These are phyloP conservation scores for Diplodia intermedia DNA, from an alignment of 2,329 filamentous ascomycete species.

Conservation along the genomic window DNA sequence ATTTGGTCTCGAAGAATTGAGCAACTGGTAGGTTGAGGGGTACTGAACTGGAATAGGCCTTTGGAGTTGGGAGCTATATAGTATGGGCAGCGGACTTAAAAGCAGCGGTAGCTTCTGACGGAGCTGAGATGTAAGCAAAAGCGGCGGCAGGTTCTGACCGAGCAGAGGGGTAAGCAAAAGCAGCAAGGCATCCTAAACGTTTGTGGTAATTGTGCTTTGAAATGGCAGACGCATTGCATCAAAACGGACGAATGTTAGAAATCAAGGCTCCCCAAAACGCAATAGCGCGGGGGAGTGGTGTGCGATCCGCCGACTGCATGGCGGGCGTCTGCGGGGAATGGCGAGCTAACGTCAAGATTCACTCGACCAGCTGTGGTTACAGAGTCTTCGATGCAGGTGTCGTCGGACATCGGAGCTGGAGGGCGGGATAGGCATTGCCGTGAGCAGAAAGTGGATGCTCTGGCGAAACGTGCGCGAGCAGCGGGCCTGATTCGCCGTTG, in stretches of 20 bases:
- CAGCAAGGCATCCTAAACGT: background rate
- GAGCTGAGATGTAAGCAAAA: background rate
- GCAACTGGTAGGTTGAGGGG: background rate
- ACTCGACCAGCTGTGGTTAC: background rate
- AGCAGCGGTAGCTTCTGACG: background rate
- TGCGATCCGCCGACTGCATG: constrained; percentile 12
- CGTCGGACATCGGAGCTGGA: background rate
- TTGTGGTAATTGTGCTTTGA: background rate
- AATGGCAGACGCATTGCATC: constrained; percentile 12
- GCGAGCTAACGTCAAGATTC: background rate
- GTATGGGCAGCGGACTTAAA: background rate
- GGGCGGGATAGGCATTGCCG: background rate
- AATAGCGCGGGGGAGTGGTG: constrained; percentile 25
- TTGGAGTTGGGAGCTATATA: background rate
- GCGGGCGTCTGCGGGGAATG: constrained; percentile 2
- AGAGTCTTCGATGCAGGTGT: background rate
- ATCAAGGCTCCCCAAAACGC: constrained; percentile 14
- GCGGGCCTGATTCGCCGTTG: constrained; percentile 22
- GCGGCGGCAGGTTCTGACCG: background rate
- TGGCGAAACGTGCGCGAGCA: constrained; percentile 20
- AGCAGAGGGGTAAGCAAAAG: background rate
- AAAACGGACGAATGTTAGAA: constrained; percentile 10
- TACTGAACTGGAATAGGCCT: background rate
- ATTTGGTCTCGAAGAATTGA: background rate
- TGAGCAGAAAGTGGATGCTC: constrained; percentile 10